Conservation (phyloP, 768 basidiomycete species). For the Lactarius psammicola region DNA sequence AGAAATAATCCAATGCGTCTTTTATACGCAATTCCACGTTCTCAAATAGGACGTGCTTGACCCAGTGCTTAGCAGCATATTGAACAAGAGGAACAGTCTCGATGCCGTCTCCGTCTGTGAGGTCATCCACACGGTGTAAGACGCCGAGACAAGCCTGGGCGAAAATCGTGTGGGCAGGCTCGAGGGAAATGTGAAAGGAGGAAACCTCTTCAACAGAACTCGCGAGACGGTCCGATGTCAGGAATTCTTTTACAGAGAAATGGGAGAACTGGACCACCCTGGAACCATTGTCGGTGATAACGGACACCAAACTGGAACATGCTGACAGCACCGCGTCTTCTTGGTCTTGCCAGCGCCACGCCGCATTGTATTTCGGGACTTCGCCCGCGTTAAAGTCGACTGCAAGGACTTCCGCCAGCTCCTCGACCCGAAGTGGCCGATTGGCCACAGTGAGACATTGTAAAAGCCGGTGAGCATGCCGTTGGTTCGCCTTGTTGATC, state of each 20-base stretch:
- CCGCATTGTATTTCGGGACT: neutral
- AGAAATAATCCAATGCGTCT: neutral
- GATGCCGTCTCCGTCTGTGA: neutral
- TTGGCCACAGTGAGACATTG: neutral
- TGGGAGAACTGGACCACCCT: too few relatives aligned
- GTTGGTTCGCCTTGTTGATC: neutral
- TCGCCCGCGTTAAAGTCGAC: neutral
- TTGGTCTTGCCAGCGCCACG: neutral
- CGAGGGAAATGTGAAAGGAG: neutral
- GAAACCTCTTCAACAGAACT: neutral
- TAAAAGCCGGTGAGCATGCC: neutral
- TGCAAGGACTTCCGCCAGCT: conserved; percentile 2
- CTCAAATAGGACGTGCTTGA: neutral
- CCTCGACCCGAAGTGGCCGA: neutral
- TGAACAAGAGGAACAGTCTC: neutral
- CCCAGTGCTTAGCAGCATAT: neutral
- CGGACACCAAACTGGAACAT: too few relatives aligned
- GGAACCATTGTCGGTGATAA: too few relatives aligned
- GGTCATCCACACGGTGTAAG: neutral
- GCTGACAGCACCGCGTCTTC: neutral
- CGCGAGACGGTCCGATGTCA: neutral
- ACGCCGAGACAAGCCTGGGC: neutral
- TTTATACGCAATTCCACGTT: neutral
- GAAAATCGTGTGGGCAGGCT: neutral
- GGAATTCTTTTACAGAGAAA: neutral